Evolutionary conservation across 257 asterid genomes (phyloP), one percentile per base, ranked within the genome.

Genomic region (Plantago ovata): DNA sequence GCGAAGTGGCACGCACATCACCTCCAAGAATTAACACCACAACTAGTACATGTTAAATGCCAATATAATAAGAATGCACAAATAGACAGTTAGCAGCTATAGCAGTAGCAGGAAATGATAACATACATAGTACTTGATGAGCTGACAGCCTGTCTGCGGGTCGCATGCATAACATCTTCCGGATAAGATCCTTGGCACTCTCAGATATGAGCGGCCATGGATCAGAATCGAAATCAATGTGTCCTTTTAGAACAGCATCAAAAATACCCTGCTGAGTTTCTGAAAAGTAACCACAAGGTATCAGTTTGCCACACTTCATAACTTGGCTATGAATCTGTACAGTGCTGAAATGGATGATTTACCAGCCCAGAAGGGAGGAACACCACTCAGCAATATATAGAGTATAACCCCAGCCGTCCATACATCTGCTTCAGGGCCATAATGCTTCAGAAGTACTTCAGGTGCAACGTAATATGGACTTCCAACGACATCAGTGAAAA

Each of bases 331-430:
- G n/a, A 13, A 60, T 60, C 23, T 28, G 50, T 13, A 24, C 3
- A 7, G 21, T 28, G 13, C 20, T 50, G 2, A 18, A 3, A 7
- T 40, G 38, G 56, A 18, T 40, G 63, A 58, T 68, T 64, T 75
- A 87, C 98, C 97, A 47, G 97, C 97, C 97, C 97, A 90, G 76
- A 90, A 90, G 46, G 97, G 97, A 39, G 95, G 97, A 13, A 89
- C 97, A 46, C 97, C 97, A 65, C 95, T 86, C 21, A 89, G 79
- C 72, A 89, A 77, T 64, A 89, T 89, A 63, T 89, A 89, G 42
- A 89, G 82, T 59, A 89, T 89, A 65, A 90, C 96, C 38, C 96
- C 96, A 39, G 96, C 96, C 38, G 96, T 90, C 98, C 98, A 90
- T 20, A 87, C 96, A 61, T 90, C 98, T 66, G 96, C 95, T 72